These are phyloP conservation scores for Solanum hybrid DNA, from an alignment of 305 asterid genomes.

Conservation along the genomic window DNA sequence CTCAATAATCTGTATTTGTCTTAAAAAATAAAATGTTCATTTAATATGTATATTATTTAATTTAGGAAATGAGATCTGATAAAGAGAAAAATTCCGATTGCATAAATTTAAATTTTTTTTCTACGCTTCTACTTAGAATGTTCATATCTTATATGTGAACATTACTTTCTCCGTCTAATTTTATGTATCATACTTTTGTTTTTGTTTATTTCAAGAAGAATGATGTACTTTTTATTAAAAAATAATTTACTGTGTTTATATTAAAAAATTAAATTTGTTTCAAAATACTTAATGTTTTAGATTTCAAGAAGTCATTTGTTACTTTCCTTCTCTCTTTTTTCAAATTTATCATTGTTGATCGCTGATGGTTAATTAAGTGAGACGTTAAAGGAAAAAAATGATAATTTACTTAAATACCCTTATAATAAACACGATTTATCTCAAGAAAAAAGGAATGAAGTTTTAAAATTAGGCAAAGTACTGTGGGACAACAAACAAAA, in stretches of 20 bases:
- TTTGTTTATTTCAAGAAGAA: not conserved
- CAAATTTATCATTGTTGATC: not conserved
- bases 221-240: not conserved
- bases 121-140: not conserved
- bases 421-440: not conserved
- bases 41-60: not conserved
- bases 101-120: too few species aligned
- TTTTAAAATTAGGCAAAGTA: not conserved
- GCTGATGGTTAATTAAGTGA: not conserved
- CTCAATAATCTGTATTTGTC: not conserved
- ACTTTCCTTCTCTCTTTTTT: not conserved
- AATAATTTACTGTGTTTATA: not conserved
- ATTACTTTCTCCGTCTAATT: not conserved
- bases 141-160: not conserved
- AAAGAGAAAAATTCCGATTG: not conserved
- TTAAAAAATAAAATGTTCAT: not conserved
- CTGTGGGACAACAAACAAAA: not conserved
- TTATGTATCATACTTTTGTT: not conserved
- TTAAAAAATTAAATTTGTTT: not conserved
- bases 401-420: not conserved
- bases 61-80: not conserved
- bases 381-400: not conserved
- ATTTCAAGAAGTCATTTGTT: not conserved
- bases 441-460: not conserved
- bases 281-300: not conserved